These are phyloP conservation scores for Botryotinia convoluta DNA, from an alignment of 2,329 filamentous ascomycete genomes.

Conservation along the genomic window DNA sequence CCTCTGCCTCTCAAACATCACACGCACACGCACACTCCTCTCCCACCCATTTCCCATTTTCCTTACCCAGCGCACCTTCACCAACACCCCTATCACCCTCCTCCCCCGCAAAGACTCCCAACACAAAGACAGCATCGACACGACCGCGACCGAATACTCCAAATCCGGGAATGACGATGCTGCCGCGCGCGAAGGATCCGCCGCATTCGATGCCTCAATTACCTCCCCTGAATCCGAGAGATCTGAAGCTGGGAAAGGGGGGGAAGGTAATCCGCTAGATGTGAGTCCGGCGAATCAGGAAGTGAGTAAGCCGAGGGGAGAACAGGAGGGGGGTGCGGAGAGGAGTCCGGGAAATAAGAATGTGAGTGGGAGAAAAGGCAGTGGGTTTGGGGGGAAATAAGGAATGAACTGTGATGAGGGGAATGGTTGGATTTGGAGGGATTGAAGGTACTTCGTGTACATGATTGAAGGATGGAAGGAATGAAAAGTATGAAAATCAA, in stretches of 20 bases:
- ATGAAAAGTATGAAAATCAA: background rate
- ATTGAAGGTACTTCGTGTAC: background rate
- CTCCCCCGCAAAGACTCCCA: conserved; percentile 46
- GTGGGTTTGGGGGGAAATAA: conserved; percentile 43
- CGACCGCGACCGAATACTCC: conserved; percentile 63
- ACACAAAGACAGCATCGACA: conserved; percentile 62
- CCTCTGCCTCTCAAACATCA: background rate
- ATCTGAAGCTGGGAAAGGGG: conserved; percentile 37
- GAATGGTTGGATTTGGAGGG: too few species aligned
- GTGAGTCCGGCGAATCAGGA: conserved; percentile 60
- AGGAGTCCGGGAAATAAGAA: conserved; percentile 45
- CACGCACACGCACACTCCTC: too few species aligned
- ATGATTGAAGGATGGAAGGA: background rate
- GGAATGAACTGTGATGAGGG: too few species aligned
- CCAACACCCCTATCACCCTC: background rate
- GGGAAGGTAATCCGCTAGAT: conserved; percentile 50
- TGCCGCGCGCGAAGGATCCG: conserved; percentile 52
- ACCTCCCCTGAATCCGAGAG: conserved; percentile 48
- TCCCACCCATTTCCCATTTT: background rate
- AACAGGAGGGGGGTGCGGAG: conserved; percentile 47
- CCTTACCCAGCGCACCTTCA: background rate
- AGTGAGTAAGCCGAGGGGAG: conserved; percentile 49
- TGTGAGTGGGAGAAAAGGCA: conserved; percentile 38
- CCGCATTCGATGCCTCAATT: conserved; percentile 62
- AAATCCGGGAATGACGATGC: conserved; percentile 63